Evolutionary conservation across 2,329 filamentous ascomycete genomes (phyloP), one percentile per base, ranked within the genome.

Genomic region (Lecanoromycetidae sp.): DNA sequence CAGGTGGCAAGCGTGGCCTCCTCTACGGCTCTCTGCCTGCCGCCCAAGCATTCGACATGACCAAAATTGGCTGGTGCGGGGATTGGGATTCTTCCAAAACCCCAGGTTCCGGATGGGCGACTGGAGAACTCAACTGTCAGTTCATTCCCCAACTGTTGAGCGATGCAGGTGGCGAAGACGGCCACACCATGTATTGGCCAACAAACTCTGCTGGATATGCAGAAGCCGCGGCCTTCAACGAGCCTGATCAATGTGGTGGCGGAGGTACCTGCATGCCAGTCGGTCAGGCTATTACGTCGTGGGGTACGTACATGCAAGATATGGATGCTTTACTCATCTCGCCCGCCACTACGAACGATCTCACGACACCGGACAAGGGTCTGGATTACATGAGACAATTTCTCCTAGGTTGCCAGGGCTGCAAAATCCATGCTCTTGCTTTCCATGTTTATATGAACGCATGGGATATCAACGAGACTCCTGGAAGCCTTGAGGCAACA

Each of bases 81-180:
- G 66, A 71, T 58, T 71, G 68, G 68, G 66, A 58, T 12, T 50
- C 48, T n/a, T 52, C 37, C 50, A 57, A 37, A 50, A 51, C 19
- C 34, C 57, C 20, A 54, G 50, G 64, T 25, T 49, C 51, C 3
- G 58, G 59, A 26, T 19, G 33, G 25, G 45, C 45, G 25, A 43
- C 27, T 9, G 49, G 45, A 22, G 27, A 17, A n/a, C 22, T 33
- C 17, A 37, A 48, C 22, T 56, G 66, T 43, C 66, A 70, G 44
- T 71, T 59, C 52, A 62, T 70, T 8, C 67, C 68, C 25, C 67
- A 68, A 63, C 62, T 70, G 49, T 70, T 67, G 67, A 64, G 66
- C 20, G 35, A 30, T 4, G 57, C 54, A 12, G n/a, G 53, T 12
- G 62, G 62, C 46, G 57, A 55, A 12, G n/a, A 52, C 12, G 62